Evolutionary conservation across 148 eudicot genomes (phyloP).

Genomic region (Vaccinium corymbosum): DNA sequence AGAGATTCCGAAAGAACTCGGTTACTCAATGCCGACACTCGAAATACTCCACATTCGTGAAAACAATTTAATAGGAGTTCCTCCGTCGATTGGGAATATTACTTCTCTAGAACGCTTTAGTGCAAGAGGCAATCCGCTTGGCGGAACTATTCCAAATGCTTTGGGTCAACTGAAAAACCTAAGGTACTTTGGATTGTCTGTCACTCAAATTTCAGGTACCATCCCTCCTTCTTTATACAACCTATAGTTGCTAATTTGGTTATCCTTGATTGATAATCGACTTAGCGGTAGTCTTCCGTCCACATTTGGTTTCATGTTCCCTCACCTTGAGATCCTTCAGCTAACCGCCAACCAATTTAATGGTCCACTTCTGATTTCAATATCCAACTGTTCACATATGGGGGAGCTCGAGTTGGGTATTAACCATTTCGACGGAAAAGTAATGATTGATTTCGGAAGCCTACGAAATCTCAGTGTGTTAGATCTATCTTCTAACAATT

Average conservation of each 20-base stretch:
- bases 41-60: fast-evolving
- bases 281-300: not conserved
- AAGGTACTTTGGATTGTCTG: not conserved
- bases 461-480: not conserved
- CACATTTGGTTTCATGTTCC: not conserved
- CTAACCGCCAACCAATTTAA: not conserved
- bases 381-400: conserved; percentile 14
- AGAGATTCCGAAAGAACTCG: not conserved
- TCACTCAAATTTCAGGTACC: too few relatives aligned
- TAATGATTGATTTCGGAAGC: not conserved
- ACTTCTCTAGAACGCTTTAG: not conserved
- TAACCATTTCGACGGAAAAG: conserved; percentile 14
- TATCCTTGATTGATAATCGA: not conserved
- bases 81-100: not conserved
- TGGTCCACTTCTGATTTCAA: conserved; percentile 15
- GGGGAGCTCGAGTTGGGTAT: not conserved
- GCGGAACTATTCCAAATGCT: not conserved
- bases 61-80: not conserved
- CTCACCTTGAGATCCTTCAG: not conserved
- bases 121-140: not conserved
- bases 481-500: not conserved
- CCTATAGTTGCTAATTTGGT: not conserved
- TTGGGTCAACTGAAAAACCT: not conserved
- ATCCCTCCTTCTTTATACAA: not conserved
- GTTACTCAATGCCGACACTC: not conserved